A percentile compares a stretch with the other conserved stretches of the same genome.
These are phyloP conservation scores for Neonectria ditissima DNA, from an alignment of 2,329 filamentous ascomycete species.

Conservation along the genomic window DNA sequence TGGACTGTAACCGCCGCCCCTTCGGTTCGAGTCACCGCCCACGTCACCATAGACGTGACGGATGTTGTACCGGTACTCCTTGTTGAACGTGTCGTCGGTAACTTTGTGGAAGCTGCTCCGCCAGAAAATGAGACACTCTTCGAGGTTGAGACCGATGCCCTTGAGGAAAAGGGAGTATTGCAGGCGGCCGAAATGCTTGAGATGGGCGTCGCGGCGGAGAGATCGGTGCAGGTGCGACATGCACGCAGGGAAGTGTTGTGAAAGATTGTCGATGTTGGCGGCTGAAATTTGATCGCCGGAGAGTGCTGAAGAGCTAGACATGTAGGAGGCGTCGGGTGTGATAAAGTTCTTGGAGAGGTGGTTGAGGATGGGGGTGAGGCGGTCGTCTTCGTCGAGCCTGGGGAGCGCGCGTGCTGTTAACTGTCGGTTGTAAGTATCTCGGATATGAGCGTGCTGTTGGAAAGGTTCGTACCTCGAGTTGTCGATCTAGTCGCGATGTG, in stretches of 20 bases:
- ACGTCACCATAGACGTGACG: constrained; percentile 97
- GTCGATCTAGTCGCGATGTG: constrained; percentile 79
- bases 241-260: constrained; percentile 88
- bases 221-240: constrained; percentile 93
- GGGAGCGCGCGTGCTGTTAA: constrained; percentile 91
- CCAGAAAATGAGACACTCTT: constrained; percentile 95
- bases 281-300: constrained; percentile 81
- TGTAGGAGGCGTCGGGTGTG: constrained; percentile 87
- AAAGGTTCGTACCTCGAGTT: constrained; percentile 75
- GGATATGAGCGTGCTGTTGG: background rate
- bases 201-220: constrained; percentile 86
- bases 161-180: constrained; percentile 98
- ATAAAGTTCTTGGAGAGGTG: constrained; percentile 97
- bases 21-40: constrained; percentile 88
- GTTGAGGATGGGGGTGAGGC: constrained; percentile 75
- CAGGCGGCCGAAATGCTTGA: constrained; percentile 92
- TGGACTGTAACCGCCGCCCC: constrained; percentile 88
- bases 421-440: constrained; percentile 53
- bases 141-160: constrained; percentile 90
- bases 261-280: constrained; percentile 81
- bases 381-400: constrained; percentile 94
- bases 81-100: constrained; percentile 95
- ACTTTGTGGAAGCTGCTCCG: constrained; percentile 85
- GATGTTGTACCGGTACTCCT: constrained; percentile 97
- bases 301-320: constrained; percentile 69